A percentile compares a stretch with the other conserved stretches of the same genome.
Evolutionary conservation across 129 eudicot genomes (phyloP).

Genomic region (Lactuca sativa): DNA sequence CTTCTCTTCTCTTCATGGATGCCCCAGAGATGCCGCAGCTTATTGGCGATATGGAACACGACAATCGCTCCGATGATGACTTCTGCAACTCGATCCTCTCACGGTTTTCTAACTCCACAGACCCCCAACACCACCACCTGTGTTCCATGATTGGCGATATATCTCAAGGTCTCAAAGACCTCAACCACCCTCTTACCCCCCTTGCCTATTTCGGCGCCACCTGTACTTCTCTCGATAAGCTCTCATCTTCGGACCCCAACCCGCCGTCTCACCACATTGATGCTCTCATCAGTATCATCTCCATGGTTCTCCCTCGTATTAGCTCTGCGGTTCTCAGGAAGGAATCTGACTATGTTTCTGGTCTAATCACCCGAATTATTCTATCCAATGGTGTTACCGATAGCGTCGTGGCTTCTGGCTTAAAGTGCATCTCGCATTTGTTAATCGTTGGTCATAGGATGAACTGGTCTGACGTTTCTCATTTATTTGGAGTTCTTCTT

Average conservation of each 20-base stretch:
- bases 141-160: constrained; percentile 72
- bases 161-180: constrained; percentile 67
- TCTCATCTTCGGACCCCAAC: constrained; percentile 32
- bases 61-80: constrained; percentile 40
- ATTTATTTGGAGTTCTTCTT: constrained; percentile 51
- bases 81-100: constrained; percentile 54
- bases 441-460: constrained; percentile 41
- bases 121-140: constrained; percentile 67
- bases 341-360: constrained; percentile 46
- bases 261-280: constrained; percentile 51
- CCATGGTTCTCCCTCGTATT: constrained; percentile 45
- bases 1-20: constrained; percentile 39
- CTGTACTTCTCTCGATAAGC: constrained; percentile 63
- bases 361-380: constrained; percentile 43
- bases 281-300: constrained; percentile 53
- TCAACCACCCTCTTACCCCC: constrained; percentile 55
- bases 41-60: constrained; percentile 6
- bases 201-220: constrained; percentile 84
- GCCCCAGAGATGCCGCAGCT: constrained; percentile 30
- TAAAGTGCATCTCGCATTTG: constrained; percentile 56
- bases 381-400: constrained; percentile 21
- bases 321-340: constrained; percentile 39
- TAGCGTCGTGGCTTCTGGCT: constrained; percentile 35
- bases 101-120: constrained; percentile 36
- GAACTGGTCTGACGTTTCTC: constrained; percentile 57